Conservation (phyloP, 495 filamentous ascomycete species). For the Ramalina intermedia region DNA sequence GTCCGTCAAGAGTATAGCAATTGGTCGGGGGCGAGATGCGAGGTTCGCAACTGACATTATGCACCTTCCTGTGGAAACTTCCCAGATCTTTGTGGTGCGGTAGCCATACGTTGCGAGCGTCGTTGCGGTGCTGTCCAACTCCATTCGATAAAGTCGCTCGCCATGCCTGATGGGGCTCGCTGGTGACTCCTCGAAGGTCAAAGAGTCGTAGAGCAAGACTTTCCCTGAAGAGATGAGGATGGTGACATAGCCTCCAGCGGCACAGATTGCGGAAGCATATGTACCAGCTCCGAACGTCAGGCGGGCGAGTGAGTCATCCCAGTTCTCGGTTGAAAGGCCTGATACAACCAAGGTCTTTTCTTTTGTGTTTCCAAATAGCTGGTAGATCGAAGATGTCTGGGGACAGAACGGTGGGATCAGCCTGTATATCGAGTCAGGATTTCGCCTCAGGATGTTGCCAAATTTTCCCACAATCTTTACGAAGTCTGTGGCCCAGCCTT, state of each 20-base stretch:
- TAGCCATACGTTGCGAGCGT: slow-evolving; percentile 14
- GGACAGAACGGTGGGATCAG: slow-evolving; percentile 27
- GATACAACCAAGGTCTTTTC: slow-evolving; percentile 3
- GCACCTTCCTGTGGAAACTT: slow-evolving; percentile 10
- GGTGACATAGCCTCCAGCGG: slow-evolving; percentile 6
- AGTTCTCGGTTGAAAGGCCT: slow-evolving; percentile 8
- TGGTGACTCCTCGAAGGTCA: slow-evolving; percentile 9
- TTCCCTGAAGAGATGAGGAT: slow-evolving; percentile 10
- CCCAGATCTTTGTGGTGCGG: slow-evolving; percentile 13
- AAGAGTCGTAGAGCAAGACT: slow-evolving; percentile 11
- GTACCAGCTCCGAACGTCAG: slow-evolving; percentile 8
- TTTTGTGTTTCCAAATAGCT: slow-evolving; percentile 9
- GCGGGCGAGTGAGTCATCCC: slow-evolving; percentile 18
- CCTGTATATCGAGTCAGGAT: slow-evolving; percentile 23
- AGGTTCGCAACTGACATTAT: slow-evolving; percentile 7
- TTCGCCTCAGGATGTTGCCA: slow-evolving; percentile 12
- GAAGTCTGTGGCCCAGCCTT: slow-evolving; percentile 26
- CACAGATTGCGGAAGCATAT: slow-evolving; percentile 5
- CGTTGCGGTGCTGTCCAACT: slow-evolving; percentile 5
- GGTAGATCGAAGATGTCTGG: slow-evolving; percentile 11
- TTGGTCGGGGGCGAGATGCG: slow-evolving; percentile 11
- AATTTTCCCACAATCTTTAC: slow-evolving; percentile 25
- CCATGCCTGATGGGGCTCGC: slow-evolving; percentile 10
- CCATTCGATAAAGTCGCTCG: slow-evolving; percentile 12
- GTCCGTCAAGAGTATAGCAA: slow-evolving; percentile 10